Evolutionary conservation across 1,139 yeast species (phyloP).

Genomic region (Yamadazyma epiphylla): DNA sequence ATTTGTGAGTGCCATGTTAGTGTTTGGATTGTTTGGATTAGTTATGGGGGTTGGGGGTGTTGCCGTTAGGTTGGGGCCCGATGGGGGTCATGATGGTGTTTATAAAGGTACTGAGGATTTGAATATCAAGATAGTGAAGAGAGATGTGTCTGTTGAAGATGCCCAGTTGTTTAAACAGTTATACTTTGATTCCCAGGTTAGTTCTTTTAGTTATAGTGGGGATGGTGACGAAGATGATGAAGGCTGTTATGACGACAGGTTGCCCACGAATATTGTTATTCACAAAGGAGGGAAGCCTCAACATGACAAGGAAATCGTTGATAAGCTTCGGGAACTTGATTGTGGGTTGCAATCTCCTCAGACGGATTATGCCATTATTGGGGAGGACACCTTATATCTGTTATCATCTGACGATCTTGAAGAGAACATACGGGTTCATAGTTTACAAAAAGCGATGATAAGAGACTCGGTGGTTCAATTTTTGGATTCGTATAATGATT

Average conservation of each 20-base stretch:
- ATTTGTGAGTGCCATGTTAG: no score
- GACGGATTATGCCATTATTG: slow-evolving; percentile 6
- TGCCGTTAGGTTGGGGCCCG: no score
- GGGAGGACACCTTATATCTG: slow-evolving; percentile 7
- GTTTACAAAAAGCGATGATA: slow-evolving; percentile 7
- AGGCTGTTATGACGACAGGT: slow-evolving; percentile 10
- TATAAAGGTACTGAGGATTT: slow-evolving; percentile 4
- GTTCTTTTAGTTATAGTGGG: slow-evolving; percentile 2
- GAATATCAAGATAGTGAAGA: slow-evolving; percentile 5
- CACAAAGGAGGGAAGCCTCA: slow-evolving; percentile 8
- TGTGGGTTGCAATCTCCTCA: slow-evolving; percentile 1
- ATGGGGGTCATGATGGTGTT: no score
- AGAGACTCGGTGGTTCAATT: slow-evolving; percentile 7
- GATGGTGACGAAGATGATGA: slow-evolving; percentile 7
- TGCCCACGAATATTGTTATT: slow-evolving; percentile 10
- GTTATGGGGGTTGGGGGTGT: no score
- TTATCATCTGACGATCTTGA: slow-evolving; percentile 1
- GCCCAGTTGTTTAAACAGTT: slow-evolving; percentile 10
- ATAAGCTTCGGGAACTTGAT: slow-evolving; percentile 7
- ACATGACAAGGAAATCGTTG: slow-evolving; percentile 10
- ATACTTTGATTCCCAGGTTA: slow-evolving; percentile 6
- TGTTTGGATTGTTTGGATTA: no score
- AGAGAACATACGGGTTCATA: slow-evolving; percentile 8
- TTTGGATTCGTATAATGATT: slow-evolving; percentile 10
- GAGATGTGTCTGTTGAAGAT: slow-evolving; percentile 7